These are phyloP conservation scores for Jackrogersella multiformis DNA, from an alignment of 495 filamentous ascomycete species.

Conservation along the genomic window DNA sequence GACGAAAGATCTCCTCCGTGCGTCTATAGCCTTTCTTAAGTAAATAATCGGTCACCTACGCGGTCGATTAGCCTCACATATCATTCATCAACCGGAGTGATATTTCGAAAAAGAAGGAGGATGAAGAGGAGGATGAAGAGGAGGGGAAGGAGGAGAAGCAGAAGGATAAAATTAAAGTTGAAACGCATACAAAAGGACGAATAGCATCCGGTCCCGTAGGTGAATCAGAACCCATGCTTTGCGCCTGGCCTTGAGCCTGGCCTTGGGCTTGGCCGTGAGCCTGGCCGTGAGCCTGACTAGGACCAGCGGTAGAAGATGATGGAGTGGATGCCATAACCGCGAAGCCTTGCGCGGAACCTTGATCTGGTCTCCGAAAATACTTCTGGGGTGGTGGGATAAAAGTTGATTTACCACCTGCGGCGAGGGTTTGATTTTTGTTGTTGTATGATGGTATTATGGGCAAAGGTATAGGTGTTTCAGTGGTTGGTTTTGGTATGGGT, in stretches of 20 bases:
- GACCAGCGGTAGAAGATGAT: too few relatives aligned
- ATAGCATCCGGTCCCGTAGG: background rate
- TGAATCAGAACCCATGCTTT: too few relatives aligned
- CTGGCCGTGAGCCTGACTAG: too few relatives aligned
- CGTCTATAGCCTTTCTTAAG: conserved; percentile 94
- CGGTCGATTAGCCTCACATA: background rate
- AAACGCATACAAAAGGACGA: background rate
- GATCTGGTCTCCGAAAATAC: too few relatives aligned
- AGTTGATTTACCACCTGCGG: too few relatives aligned
- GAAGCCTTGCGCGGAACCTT: too few relatives aligned
- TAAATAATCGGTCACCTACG: conserved; percentile 92
- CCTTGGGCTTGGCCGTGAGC: background rate
- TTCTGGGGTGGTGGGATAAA: too few relatives aligned
- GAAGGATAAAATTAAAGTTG: background rate
- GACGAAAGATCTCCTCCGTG: conserved; percentile 91
- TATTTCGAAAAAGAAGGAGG: background rate
- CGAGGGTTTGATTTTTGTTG: too few relatives aligned
- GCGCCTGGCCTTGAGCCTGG: background rate
- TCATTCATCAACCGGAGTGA: background rate
- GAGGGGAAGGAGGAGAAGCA: background rate
- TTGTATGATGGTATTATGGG: too few relatives aligned
- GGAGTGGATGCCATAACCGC: too few relatives aligned
- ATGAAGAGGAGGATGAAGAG: background rate
- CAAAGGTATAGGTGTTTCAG: too few relatives aligned
- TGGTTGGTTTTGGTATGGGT: too few relatives aligned